A percentile compares a stretch with the other conserved stretches of the same genome.
These are phyloP conservation scores for Penicillium parvum DNA, from an alignment of 495 filamentous ascomycete genomes.

Conservation along the genomic window DNA sequence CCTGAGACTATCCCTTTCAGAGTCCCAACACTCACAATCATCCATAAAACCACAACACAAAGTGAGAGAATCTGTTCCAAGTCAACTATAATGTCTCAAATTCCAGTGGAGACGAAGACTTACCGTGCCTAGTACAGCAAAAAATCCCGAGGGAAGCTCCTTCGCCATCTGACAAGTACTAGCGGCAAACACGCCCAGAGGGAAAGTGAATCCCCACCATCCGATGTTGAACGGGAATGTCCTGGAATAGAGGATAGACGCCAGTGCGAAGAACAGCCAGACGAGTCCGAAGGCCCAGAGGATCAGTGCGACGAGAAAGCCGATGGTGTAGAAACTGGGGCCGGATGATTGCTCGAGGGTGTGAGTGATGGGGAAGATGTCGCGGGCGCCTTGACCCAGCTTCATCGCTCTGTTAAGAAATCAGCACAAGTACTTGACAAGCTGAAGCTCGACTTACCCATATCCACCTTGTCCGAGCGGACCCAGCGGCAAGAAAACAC, in stretches of 20 bases:
- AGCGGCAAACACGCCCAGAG: conserved; percentile 52
- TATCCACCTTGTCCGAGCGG: conserved; percentile 58
- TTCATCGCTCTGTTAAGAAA: conserved; percentile 38
- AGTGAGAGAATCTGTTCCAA: conserved; percentile 42
- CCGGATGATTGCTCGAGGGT: conserved; percentile 44
- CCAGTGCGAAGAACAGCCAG: conserved; percentile 57
- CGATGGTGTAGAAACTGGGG: conserved; percentile 49
- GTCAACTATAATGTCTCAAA: neutral
- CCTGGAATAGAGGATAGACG: conserved; percentile 27
- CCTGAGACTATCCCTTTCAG: conserved; percentile 39
- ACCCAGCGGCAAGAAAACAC: conserved; percentile 58
- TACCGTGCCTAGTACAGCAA: conserved; percentile 48
- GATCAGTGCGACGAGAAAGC: conserved; percentile 48
- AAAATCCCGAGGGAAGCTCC: conserved; percentile 51
- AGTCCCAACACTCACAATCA: conserved; percentile 44
- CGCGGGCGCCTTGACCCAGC: conserved; percentile 48
- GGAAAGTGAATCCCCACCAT: conserved; percentile 66
- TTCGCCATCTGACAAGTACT: conserved; percentile 45
- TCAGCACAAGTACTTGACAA: neutral
- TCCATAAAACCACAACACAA: conserved; percentile 48
- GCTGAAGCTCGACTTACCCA: conserved; percentile 20
- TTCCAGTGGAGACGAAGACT: neutral
- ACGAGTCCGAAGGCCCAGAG: conserved; percentile 60
- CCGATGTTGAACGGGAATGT: conserved; percentile 63
- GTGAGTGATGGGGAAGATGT: conserved; percentile 46